Conservation (phyloP, 192 early-diverging fungal genomes). For the Linnemannia hyalina region DNA sequence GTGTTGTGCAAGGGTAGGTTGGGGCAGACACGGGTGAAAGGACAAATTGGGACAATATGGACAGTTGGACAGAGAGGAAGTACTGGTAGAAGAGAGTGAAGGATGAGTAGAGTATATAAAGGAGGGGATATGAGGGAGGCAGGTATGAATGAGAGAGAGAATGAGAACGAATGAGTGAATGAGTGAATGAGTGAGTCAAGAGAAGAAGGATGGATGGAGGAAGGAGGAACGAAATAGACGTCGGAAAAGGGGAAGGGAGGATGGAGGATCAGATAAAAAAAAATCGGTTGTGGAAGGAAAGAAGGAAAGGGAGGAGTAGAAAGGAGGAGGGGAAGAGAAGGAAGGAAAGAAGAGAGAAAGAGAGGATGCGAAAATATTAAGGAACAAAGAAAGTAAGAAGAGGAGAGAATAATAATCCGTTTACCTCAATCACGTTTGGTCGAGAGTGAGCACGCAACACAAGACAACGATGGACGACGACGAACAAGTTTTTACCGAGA, state of each 20-base stretch:
- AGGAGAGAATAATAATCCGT: neutral
- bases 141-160: neutral
- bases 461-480: neutral
- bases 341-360: neutral
- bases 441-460: neutral
- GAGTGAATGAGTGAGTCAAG: neutral
- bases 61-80: neutral
- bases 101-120: neutral
- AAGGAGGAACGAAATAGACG: too few species aligned
- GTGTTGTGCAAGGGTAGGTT: slow-evolving; percentile 4
- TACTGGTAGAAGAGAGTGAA: neutral
- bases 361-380: neutral
- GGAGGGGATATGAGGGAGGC: neutral
- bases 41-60: slow-evolving; percentile 6
- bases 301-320: too few species aligned
- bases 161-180: neutral
- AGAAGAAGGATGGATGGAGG: neutral
- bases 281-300: neutral
- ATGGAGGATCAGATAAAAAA: neutral
- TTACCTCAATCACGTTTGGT: neutral
- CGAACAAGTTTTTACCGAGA: neutral
- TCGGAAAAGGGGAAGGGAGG: neutral
- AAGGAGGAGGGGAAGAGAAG: neutral
- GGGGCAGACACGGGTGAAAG: neutral
- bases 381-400: neutral